Base-by-base conservation (phyloP, 805 yeast species). In the Candida ulmi region DNA sequence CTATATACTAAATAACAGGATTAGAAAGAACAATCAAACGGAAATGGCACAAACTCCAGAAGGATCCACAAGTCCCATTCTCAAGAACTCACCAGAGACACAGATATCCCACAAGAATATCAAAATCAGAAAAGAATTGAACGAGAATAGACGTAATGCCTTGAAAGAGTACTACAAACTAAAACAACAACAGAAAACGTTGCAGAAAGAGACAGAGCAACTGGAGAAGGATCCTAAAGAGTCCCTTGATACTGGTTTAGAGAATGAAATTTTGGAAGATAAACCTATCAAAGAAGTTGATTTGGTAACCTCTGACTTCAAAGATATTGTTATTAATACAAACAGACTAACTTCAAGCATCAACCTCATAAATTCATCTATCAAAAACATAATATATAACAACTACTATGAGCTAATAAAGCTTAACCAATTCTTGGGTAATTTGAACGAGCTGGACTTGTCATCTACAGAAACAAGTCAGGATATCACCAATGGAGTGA, bases 381-480 rank as follows among this genome's bases (percentile, higher is more conserved):
- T 80, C 46, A 83, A 83, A 50, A 75, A 83, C 23, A 80, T 83
- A 31, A 79, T 83, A 11, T 83, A 83, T 58, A 85, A 83, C 57
- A 83, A 83, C 52, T 83, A 83, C 65, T 80, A 78, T 55, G 90
- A 83, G 44, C 62, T 83, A 46, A 80, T 83, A 52, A 79, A 80
- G 50, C 72, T 83, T 42, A 80, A 78, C 49, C 75, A 78, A 35
- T 72, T 80, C 3, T 59, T 83, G 37, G 57, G 55, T 39, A 65
- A 61, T 27, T 41, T 69, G 33, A 62, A 62, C 23, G 51, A 53
- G 8, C 33, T 53, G 17, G 46, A 54, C 16, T 39, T 49, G 19
- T 19, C 42, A 36, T 24, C 30, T 9, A 41, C 34, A 18, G 35
- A 35, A 24, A 7, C 24, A 7, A 21, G 9, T 21, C 9, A 21